Evolutionary conservation across 176 grass and related monocot genomes (phyloP).

Genomic region (Dactylis glomerata): DNA sequence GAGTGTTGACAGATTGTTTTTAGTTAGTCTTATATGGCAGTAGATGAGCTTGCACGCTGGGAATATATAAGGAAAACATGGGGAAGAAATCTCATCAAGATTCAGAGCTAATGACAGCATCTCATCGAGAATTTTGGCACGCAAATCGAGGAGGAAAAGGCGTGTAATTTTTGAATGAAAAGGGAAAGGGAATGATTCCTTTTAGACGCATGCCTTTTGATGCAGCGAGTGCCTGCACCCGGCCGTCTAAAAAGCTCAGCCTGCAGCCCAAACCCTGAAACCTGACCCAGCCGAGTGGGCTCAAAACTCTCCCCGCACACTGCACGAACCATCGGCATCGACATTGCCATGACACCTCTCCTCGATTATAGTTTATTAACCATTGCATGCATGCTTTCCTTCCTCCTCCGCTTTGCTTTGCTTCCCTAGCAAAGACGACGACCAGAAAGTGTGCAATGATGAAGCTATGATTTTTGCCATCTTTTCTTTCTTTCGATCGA

Average conservation of each 20-base stretch:
- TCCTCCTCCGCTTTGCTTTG: slow-evolving; percentile 22
- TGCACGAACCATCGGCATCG: slow-evolving; percentile 4
- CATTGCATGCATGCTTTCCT: slow-evolving; percentile 4
- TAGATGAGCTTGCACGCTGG: no score
- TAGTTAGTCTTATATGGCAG: no score
- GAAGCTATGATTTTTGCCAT: slow-evolving; percentile 34
- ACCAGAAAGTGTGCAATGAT: slow-evolving; percentile 41
- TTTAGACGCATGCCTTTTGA: slow-evolving; percentile 54
- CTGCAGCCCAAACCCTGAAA: not conserved
- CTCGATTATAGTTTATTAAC: slow-evolving; percentile 21
- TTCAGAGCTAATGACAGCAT: slow-evolving; percentile 20
- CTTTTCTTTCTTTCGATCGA: not conserved
- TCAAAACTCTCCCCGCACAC: not conserved
- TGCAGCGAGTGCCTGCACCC: slow-evolving; percentile 18
- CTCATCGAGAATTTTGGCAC: slow-evolving; percentile 26
- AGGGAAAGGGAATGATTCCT: slow-evolving; percentile 56
- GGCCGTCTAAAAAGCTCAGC: slow-evolving; percentile 42
- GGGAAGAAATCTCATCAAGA: slow-evolving; percentile 26
- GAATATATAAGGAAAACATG: not conserved
- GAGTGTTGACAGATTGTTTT: no score
- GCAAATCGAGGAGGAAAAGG: slow-evolving; percentile 24
- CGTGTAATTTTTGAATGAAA: slow-evolving; percentile 31
- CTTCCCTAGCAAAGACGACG: slow-evolving; percentile 6
- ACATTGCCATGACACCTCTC: slow-evolving; percentile 8
- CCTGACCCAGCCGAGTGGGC: slow-evolving; percentile 8